Evolutionary conservation across 169 alveolate species (phyloP), one percentile per base, ranked within the genome.

Genomic region (Cryptosporidium parvum): DNA sequence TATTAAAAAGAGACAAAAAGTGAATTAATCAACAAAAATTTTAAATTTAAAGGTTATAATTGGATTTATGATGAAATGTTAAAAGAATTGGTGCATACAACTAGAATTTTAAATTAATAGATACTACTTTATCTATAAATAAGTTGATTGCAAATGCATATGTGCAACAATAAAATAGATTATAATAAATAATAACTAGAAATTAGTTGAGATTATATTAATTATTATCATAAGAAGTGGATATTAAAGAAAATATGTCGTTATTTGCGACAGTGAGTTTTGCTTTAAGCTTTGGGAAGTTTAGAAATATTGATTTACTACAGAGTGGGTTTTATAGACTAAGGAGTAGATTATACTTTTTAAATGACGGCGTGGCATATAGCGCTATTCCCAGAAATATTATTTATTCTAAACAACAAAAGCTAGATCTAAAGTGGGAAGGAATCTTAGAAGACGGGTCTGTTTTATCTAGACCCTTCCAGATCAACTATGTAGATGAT

Each of bases 251-350:
- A 56, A 65, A 33, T 4, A 80, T 80, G 89, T 59, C 73, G 52
- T 37, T 80, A 80, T 65, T 35, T 80, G 75, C 89, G 31, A 80
- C 68, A 6, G 68, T 80, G 2, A 67, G 70, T 39, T 59, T 80
- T 62, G 89, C 75, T 18, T 23, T 80, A 80, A 61, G 69, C 44
- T 67, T 80, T 44, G 39, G 80, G 44, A 80, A 80, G 53, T 80
- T 80, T 45, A 59, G 89, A 42, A 80, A 80, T 62, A 80, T 80
- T 16, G 89, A 80, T 59, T 23, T 80, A 62, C 48, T 80, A 29
- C 89, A 80, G 31, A 80, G 75, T 80, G 89, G 89, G 14, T 80
- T 45, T 62, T 80, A 80, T 61, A 80, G 89, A 59, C n/a, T 80
- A 23, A 80, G 62, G 33, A 59, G 89, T 62, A 59, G 89, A 45